Conservation (phyloP, 495 filamentous ascomycete genomes). For the Aspergillus sclerotioniger region DNA sequence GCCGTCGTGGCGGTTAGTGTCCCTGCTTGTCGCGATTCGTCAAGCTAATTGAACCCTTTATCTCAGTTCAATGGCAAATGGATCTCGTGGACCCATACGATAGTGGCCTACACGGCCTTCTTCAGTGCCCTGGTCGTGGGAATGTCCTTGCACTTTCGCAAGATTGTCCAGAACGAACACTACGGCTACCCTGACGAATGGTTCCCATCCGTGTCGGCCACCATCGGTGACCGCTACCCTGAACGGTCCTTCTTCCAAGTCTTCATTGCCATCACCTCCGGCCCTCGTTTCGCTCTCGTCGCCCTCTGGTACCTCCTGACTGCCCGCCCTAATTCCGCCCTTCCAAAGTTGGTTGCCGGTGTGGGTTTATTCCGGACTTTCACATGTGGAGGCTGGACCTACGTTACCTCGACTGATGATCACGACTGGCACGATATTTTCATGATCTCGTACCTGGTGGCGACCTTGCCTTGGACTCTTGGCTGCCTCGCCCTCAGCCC, state of each 20-base stretch:
- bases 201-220: slow-evolving; percentile 98
- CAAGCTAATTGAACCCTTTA: slow-evolving; percentile 4
- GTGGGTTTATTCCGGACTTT: slow-evolving; percentile 85
- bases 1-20: slow-evolving; percentile 66
- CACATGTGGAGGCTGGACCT: slow-evolving; percentile 98
- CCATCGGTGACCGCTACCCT: slow-evolving; percentile 98
- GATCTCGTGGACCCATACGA: slow-evolving; percentile 86
- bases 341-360: slow-evolving; percentile 79
- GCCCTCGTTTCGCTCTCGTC: slow-evolving; percentile 88
- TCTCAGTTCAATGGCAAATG: slow-evolving; percentile 80
- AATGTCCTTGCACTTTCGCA: slow-evolving; percentile 82
- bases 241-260: slow-evolving; percentile 95
- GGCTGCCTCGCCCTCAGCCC: slow-evolving; percentile 90
- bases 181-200: slow-evolving; percentile 97
- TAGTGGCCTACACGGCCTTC: slow-evolving; percentile 85
- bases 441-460: slow-evolving; percentile 97
- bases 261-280: slow-evolving; percentile 95
- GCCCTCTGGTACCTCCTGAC: slow-evolving; percentile 92
- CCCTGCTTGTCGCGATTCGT: slow-evolving; percentile 5
- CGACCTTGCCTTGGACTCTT: slow-evolving; percentile 91
- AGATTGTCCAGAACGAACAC: slow-evolving; percentile 97
- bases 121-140: slow-evolving; percentile 86
- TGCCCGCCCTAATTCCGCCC: slow-evolving; percentile 63
- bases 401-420: slow-evolving; percentile 96
- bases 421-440: slow-evolving; percentile 99